Evolutionary conservation across 1,139 yeast genomes (phyloP), one percentile per base, ranked within the genome.

Genomic region (Saccharomyces pastorianus): DNA sequence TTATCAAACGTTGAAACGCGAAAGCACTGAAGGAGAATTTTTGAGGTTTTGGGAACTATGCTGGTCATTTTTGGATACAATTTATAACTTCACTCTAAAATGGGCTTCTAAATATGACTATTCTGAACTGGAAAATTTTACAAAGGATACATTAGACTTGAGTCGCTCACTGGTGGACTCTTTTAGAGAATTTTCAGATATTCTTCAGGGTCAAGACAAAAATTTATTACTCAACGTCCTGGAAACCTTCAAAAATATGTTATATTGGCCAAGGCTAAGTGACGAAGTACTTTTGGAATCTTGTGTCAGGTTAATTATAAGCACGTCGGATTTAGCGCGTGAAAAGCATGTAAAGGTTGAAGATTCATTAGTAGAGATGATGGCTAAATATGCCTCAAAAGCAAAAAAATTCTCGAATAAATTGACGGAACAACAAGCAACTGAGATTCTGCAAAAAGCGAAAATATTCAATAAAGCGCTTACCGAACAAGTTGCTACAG

Each of bases 91-190:
- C 54, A 88, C 96, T 1, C 74, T 87, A 23, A 68, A 69, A 6
- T 91, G 98, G 98, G 89, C 95, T 0, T 68, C 76, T 4, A 71
- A 74, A 44, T 84, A 83, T 63, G 81, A 79, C 49, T 75, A 81
- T 38, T 76, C 77, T 0, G 79, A 79, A 51, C 74, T 88, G 65
- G 77, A 85, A 51, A 95, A 88, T 58, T 90, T 89, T 61, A 88
- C 96, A 14, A 81, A 96, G 67, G 96, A 90, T 67, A 84, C 89
- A 0, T 75, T 90, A 53, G 97, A 91, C 61, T 76, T 88, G 51
- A 85, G 96, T 60, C 84, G 84, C 59, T 71, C 77, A 1, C 71
- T 91, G 46, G 70, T 91, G 20, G 84, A 80, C 55, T 82, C 91
- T 2, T 86, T 80, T 63, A 75, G 86, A 55, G 72, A 79, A 9